A percentile compares a stretch with the other conserved stretches of the same genome.
Conservation (phyloP, 441 rosid genomes). For the Cnidoscolus chayamansa region DNA sequence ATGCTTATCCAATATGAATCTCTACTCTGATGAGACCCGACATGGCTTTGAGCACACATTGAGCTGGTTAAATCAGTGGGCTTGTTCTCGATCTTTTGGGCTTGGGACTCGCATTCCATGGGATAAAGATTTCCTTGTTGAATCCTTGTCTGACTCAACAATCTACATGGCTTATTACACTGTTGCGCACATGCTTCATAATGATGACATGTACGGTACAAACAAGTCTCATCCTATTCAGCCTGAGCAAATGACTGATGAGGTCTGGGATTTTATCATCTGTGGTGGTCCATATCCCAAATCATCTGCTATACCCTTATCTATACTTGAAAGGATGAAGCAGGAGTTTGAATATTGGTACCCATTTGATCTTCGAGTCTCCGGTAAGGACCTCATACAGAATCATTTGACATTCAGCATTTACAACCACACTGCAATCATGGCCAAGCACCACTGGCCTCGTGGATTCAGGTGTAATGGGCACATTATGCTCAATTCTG, state of each 20-base stretch:
- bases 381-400: constrained; percentile 96
- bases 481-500: constrained; percentile 90
- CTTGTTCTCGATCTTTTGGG: constrained; percentile 95
- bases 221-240: constrained; percentile 39
- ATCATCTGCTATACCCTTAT: constrained; percentile 57
- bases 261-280: constrained; percentile 86
- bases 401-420: constrained; percentile 87
- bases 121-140: constrained; percentile 87
- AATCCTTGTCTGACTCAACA: constrained; percentile 89
- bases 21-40: constrained; percentile 74
- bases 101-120: constrained; percentile 94
- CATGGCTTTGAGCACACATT: constrained; percentile 87
- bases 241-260: constrained; percentile 82
- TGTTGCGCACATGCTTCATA: constrained; percentile 73
- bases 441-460: constrained; percentile 82
- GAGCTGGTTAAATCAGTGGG: constrained; percentile 97
- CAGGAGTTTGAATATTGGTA: constrained; percentile 96
- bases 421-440: constrained; percentile 81
- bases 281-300: constrained; percentile 68
- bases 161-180: constrained; percentile 95
- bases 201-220: constrained; percentile 72
- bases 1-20: constrained; percentile 74
- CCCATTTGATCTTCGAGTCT: constrained; percentile 92
- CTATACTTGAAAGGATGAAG: constrained; percentile 72
- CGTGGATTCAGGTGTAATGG: constrained; percentile 93